A percentile compares a stretch with the other conserved stretches of the same genome.
These are phyloP conservation scores for Apiotrichum laibachii DNA, from an alignment of 1,284 basidiomycete species.

Conservation along the genomic window DNA sequence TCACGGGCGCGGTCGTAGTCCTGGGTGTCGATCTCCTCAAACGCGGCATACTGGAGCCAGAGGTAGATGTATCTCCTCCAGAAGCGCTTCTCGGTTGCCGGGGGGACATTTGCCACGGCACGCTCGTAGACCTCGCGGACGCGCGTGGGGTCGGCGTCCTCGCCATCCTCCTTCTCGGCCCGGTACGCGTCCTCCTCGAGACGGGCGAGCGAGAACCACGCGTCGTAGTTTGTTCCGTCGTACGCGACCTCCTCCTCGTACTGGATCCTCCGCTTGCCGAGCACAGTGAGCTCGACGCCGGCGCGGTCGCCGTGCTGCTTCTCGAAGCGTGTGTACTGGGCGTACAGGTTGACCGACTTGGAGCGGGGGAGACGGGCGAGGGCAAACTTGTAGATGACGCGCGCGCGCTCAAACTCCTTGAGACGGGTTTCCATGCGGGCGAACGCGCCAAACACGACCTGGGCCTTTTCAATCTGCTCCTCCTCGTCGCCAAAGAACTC, in stretches of 20 bases:
- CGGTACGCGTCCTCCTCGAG: constrained; percentile 85
- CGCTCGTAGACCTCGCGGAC: constrained; percentile 94
- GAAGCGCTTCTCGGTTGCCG: constrained; percentile 60
- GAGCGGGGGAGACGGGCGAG: constrained; percentile 84
- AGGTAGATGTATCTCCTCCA: constrained; percentile 89
- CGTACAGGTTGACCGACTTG: constrained; percentile 74
- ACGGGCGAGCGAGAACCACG: constrained; percentile 95
- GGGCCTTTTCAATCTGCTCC: constrained; percentile 94
- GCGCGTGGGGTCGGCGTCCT: constrained; percentile 58
- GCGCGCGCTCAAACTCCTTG: constrained; percentile 93
- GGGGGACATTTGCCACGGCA: constrained; percentile 93
- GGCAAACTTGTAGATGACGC: constrained; percentile 99
- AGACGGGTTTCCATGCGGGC: constrained; percentile 96
- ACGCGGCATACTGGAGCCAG: constrained; percentile 94
- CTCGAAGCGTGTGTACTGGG: constrained; percentile 94
- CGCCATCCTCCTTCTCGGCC: constrained; percentile 71
- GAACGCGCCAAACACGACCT: constrained; percentile 86
- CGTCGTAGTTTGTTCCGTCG: constrained; percentile 90
- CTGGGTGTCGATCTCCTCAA: constrained; percentile 94
- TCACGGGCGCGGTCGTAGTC: constrained; percentile 82
- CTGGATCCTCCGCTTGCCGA: constrained; percentile 93
- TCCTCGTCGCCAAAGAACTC: constrained; percentile 98
- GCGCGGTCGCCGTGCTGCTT: constrained; percentile 92
- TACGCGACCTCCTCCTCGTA: constrained; percentile 91
- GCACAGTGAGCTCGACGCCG: constrained; percentile 87